Evolutionary conservation across 177 flowering plant genomes (phyloP).

Genomic region (Telopea speciosissima): DNA sequence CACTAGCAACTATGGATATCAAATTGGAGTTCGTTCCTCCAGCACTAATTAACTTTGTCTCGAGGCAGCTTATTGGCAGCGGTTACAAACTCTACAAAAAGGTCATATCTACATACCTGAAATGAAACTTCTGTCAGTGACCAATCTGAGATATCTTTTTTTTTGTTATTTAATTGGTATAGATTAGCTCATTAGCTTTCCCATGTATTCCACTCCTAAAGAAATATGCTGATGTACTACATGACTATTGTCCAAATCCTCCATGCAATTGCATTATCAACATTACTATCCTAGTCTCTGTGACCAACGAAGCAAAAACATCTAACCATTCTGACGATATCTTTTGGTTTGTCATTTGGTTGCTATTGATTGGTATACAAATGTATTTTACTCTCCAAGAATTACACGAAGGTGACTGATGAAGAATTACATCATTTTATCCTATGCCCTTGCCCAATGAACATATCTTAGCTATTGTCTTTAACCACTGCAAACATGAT

Average conservation of each 20-base stretch:
- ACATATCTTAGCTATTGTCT: too few species aligned
- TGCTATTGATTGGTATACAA: too few species aligned
- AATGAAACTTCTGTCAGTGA: not conserved
- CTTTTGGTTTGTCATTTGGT: too few species aligned
- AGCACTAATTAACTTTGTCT: conserved; percentile 69
- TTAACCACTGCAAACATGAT: too few species aligned
- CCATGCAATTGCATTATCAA: not conserved
- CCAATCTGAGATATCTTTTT: not conserved
- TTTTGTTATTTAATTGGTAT: not conserved
- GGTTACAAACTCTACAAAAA: conserved; percentile 85
- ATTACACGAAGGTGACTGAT: too few species aligned
- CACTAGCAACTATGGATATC: conserved; percentile 75
- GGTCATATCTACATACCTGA: conserved; percentile 33
- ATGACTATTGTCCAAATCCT: not conserved
- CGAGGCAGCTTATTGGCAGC: conserved; percentile 86
- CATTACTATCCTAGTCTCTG: not conserved
- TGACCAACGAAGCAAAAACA: not conserved
- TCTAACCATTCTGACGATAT: not conserved
- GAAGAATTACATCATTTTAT: too few species aligned
- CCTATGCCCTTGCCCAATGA: too few species aligned
- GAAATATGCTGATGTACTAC: not conserved
- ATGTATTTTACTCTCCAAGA: too few species aligned
- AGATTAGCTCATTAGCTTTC: too few species aligned
- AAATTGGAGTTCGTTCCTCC: conserved; percentile 88
- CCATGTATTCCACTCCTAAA: not conserved